A percentile compares a stretch with the other conserved stretches of the same genome.
phyloP scores from a whole-genome alignment of 305 asterid genomes.

The Petunia hybrid region DNA sequence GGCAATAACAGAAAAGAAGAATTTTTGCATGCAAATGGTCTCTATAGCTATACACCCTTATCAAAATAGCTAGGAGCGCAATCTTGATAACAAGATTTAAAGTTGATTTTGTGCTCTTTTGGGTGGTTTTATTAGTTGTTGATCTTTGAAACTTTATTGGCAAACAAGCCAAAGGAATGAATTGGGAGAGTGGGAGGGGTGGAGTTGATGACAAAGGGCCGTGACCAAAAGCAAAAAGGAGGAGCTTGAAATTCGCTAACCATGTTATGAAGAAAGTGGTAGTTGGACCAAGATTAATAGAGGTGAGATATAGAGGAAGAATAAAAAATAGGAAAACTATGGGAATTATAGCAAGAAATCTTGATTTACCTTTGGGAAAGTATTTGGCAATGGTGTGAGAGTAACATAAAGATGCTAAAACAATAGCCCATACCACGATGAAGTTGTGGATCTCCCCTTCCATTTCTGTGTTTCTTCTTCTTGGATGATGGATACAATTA shows the following conservation, averaged over 20 bases:
- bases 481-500: no score
- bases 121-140: neutral
- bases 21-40: slow-evolving; percentile 31
- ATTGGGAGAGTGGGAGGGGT: slow-evolving; percentile 49
- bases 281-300: slow-evolving; percentile 46
- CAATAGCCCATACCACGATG: slow-evolving; percentile 42
- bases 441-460: slow-evolving; percentile 53
- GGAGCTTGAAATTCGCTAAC: slow-evolving; percentile 55
- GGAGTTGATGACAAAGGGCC: slow-evolving; percentile 56
- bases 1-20: slow-evolving; percentile 29
- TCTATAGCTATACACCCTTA: slow-evolving; percentile 26
- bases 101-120: slow-evolving; percentile 21
- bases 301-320: slow-evolving; percentile 51
- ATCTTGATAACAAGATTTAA: neutral
- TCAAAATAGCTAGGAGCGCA: slow-evolving; percentile 24
- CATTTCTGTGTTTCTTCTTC: neutral
- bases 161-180: slow-evolving; percentile 41
- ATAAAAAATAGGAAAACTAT: slow-evolving; percentile 38
- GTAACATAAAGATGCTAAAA: slow-evolving; percentile 43
- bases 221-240: slow-evolving; percentile 51
- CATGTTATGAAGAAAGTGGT: slow-evolving; percentile 57
- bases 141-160: slow-evolving; percentile 44
- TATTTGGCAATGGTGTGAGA: slow-evolving; percentile 46
- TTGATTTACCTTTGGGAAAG: slow-evolving; percentile 47
- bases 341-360: slow-evolving; percentile 50